Evolutionary conservation across 1,284 basidiomycete genomes (phyloP).

Genomic region (Cutaneotrichosporon daszewskae): DNA sequence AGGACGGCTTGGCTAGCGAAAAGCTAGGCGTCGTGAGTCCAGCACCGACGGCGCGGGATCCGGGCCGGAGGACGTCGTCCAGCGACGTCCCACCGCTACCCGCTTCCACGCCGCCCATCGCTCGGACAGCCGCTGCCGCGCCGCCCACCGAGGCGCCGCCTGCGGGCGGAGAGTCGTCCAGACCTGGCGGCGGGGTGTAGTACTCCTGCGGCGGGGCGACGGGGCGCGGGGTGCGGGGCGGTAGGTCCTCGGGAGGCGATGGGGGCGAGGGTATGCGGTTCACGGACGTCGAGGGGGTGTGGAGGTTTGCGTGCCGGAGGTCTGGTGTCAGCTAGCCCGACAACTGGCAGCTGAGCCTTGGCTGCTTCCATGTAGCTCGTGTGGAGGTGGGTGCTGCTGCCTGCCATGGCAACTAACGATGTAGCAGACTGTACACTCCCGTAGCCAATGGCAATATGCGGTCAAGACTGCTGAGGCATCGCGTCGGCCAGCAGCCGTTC

Average conservation of each 20-base stretch:
- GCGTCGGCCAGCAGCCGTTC: no score
- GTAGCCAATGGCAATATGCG: no score
- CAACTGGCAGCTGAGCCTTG: no score
- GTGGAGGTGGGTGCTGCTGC: no score
- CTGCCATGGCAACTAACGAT: no score
- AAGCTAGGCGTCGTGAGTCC: no score
- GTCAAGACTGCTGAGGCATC: no score
- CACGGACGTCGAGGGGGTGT: slow-evolving; percentile 9
- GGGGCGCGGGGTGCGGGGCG: slow-evolving; percentile 10
- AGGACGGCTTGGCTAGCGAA: no score
- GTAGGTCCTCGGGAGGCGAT: slow-evolving; percentile 1
- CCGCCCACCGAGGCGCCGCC: neutral
- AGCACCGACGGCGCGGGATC: slow-evolving; percentile 2
- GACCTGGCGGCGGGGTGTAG: slow-evolving; percentile 12
- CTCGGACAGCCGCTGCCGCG: neutral
- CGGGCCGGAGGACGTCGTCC: neutral
- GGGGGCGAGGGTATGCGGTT: slow-evolving; percentile 6
- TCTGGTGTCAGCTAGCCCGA: slow-evolving; percentile 25
- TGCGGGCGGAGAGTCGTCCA: no score
- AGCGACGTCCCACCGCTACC: no score
- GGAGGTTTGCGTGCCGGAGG: slow-evolving; percentile 34
- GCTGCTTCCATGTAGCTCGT: no score
- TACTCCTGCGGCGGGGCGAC: slow-evolving; percentile 16
- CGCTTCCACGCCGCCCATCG: neutral
- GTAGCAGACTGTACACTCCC: no score